These are phyloP conservation scores for Talaromyces proteolyticus DNA, from an alignment of 495 filamentous ascomycete species.

Conservation along the genomic window DNA sequence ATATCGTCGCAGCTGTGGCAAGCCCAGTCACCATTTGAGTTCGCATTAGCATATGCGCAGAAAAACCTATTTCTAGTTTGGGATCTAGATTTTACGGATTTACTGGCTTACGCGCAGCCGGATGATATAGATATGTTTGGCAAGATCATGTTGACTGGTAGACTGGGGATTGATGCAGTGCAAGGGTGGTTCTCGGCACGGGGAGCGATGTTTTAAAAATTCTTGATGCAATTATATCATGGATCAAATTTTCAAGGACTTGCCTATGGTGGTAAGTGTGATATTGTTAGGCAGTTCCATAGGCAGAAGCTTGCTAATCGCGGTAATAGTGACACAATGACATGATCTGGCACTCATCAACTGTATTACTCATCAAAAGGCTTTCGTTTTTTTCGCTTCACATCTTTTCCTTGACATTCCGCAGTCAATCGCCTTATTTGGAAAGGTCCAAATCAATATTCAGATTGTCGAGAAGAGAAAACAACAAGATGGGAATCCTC, in stretches of 20 bases:
- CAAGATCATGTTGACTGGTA: constrained; percentile 35
- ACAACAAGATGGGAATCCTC: neutral
- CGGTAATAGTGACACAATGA: neutral
- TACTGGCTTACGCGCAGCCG: constrained; percentile 23
- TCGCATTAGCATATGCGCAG: constrained; percentile 39
- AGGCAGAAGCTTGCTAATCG: neutral
- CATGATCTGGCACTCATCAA: no score
- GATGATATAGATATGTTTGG: constrained; percentile 45
- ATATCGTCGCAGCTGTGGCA: constrained; percentile 43
- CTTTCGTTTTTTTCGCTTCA: no score
- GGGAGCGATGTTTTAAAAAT: constrained; percentile 24
- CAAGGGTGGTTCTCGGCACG: constrained; percentile 34
- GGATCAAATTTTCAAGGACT: no score
- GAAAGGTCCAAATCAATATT: no score
- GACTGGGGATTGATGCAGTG: constrained; percentile 35
- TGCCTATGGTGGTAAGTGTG: neutral
- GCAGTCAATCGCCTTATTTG: no score
- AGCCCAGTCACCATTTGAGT: constrained; percentile 34
- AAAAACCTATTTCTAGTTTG: constrained; percentile 37
- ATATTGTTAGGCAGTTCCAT: neutral
- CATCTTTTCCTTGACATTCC: no score
- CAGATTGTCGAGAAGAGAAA: no score
- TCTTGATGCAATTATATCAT: no score
- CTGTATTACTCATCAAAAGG: no score
- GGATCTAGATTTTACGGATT: constrained; percentile 27